Base-by-base conservation (phyloP, 176 grass and related monocot species). In the Oropetium thomaeum region DNA sequence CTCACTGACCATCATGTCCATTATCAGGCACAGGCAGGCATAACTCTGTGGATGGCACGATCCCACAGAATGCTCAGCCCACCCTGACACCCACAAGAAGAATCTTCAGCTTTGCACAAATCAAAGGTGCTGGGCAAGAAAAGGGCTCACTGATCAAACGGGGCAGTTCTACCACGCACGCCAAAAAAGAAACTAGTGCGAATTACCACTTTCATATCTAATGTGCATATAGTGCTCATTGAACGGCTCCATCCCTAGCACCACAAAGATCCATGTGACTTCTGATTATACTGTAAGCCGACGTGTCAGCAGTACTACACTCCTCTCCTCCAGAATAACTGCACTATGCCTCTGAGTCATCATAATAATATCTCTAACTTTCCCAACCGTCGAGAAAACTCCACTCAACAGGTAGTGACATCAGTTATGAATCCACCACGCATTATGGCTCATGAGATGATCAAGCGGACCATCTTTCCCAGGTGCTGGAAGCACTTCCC, bases 381-480 rank as follows among this genome's bases (percentile, higher is more conserved):
- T 68, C 58, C 32, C n/a, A 4, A 48, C 44, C 47, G 57, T 79
- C 48, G 29, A 51, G 38, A 66, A 23, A 66, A 22, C 67, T 60
- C 55, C 49, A 44, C 33, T 26, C 34, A 58, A 45, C 58, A 23
- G 53, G 25, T 69, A 54, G 10, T 19, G 28, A 34, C 52, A 81
- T 62, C 33, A 59, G 33, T 54, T 52, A 22, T 3, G 20, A 38
- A 41, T 68, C 51, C 60, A 52, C 53, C 26, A 72, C 19, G 14
- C 48, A 33, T 35, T 84, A 80, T 35, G 31, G 43, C n/a, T 76
- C n/a, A 77, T 66, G 76, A 86, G 47, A 95, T 79, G 19, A 98
- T 92, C 69, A 92, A 83, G 40, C 96, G 96, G 61, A 92, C 65
- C 16, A 99, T 94, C 45, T 71, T 83, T 14, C 89, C 96, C 65